These are phyloP conservation scores for Penicillium janthinellum DNA, from an alignment of 2,329 filamentous ascomycete species.

Conservation along the genomic window DNA sequence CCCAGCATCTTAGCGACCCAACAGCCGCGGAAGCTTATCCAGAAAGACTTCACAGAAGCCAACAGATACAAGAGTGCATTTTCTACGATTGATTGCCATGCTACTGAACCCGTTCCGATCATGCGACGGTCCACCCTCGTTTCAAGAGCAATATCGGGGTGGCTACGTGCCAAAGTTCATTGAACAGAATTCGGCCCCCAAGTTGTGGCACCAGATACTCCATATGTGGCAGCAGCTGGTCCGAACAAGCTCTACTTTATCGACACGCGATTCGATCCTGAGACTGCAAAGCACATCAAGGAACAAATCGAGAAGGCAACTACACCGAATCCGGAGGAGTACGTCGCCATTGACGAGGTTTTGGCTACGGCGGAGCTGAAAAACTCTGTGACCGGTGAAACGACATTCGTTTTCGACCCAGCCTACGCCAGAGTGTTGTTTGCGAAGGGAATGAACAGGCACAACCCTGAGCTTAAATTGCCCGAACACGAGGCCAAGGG, in stretches of 20 bases:
- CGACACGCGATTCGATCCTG: background rate
- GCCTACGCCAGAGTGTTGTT: conserved; percentile 14
- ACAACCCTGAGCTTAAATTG: conserved; percentile 14
- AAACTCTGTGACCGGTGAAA: conserved; percentile 13
- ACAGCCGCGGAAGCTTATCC: too few relatives aligned
- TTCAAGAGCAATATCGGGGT: background rate
- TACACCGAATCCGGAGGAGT: background rate
- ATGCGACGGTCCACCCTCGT: background rate
- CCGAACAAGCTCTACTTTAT: background rate
- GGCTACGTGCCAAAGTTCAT: background rate
- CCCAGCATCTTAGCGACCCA: too few relatives aligned
- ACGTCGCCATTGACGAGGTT: conserved; percentile 17
- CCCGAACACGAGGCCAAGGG: background rate
- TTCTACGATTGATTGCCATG: background rate
- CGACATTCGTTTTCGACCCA: conserved; percentile 17
- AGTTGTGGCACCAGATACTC: background rate
- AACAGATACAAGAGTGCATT: background rate
- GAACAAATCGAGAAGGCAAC: background rate
- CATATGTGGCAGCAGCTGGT: background rate
- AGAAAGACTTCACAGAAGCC: too few relatives aligned
- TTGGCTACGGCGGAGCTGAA: conserved; percentile 13
- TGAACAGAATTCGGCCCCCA: background rate
- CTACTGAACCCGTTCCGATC: background rate
- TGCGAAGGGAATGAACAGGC: conserved; percentile 14
- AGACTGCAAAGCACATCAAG: background rate